These are phyloP conservation scores for Aspergillus pseudotamarii DNA, from an alignment of 2,329 filamentous ascomycete genomes.

Conservation along the genomic window DNA sequence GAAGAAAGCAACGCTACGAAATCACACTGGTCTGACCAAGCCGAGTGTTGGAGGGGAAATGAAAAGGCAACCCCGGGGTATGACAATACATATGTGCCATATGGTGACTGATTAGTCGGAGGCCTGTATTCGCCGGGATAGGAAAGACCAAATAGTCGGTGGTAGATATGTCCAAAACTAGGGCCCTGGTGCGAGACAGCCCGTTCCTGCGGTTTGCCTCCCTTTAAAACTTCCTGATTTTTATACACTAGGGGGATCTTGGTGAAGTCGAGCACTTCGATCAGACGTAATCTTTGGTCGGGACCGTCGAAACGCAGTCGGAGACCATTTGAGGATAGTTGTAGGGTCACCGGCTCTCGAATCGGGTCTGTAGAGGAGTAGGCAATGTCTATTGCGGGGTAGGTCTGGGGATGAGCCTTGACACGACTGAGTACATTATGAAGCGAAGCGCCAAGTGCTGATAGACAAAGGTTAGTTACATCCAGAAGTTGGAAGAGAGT, in stretches of 20 bases:
- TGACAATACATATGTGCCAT: constrained; percentile 84
- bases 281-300: constrained; percentile 85
- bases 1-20: constrained; percentile 85
- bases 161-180: constrained; percentile 86
- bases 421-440: constrained; percentile 86
- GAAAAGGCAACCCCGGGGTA: constrained; percentile 94
- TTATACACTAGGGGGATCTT: constrained; percentile 84
- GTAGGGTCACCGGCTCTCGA: constrained; percentile 71
- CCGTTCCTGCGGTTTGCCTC: constrained; percentile 37
- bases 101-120: constrained; percentile 56
- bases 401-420: constrained; percentile 82
- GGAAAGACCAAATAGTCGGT: constrained; percentile 87
- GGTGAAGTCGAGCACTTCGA: constrained; percentile 88
- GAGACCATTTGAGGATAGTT: constrained; percentile 81
- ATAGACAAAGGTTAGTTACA: constrained; percentile 27
- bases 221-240: constrained; percentile 74
- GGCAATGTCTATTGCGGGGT: constrained; percentile 78
- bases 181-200: constrained; percentile 59
- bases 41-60: constrained; percentile 74
- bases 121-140: constrained; percentile 91
- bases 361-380: constrained; percentile 79
- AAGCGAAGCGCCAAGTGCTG: constrained; percentile 86
- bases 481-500: constrained; percentile 12
- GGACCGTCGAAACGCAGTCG: constrained; percentile 90
- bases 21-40: constrained; percentile 74